Conservation (phyloP, 352 stramenopile genomes). For the Phytophthora citricola region DNA sequence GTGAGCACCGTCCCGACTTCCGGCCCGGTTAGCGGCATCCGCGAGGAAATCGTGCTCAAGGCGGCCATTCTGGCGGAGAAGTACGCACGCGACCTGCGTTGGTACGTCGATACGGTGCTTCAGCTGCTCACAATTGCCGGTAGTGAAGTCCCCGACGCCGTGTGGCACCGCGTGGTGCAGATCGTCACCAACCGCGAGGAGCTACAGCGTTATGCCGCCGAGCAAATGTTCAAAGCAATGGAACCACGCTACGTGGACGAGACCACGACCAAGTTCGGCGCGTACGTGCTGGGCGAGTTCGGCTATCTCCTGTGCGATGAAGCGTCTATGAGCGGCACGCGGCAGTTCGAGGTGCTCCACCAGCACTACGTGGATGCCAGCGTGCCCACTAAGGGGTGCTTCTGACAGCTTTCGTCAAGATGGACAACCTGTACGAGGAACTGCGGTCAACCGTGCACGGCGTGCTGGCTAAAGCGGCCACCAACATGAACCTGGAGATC, state of each 20-base stretch:
- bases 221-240: constrained; percentile 95
- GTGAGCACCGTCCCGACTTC: constrained; percentile 33
- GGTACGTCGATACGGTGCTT: constrained; percentile 98
- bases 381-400: constrained; percentile 92
- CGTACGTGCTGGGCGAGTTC: constrained; percentile 98
- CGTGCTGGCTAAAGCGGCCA: constrained; percentile 94
- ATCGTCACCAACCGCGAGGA: constrained; percentile 99
- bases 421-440: constrained; percentile 89
- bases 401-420: constrained; percentile 97
- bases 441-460: constrained; percentile 88
- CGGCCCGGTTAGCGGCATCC: constrained; percentile 66
- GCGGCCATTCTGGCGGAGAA: constrained; percentile 98
- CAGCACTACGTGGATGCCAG: constrained; percentile 94
- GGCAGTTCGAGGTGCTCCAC: constrained; percentile 97
- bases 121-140: constrained; percentile 96
- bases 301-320: constrained; percentile 94
- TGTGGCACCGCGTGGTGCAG: constrained; percentile 99
- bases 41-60: constrained; percentile 98
- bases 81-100: constrained; percentile 95
- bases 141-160: constrained; percentile 94
- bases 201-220: constrained; percentile 94
- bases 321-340: constrained; percentile 90
- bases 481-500: constrained; percentile 96
- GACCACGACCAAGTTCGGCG: constrained; percentile 94
- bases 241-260: constrained; percentile 95